Percentiles rank a stretch among this genome's conserved stretches.
Conservation (phyloP, 306 rosid species). For the Cucurbita argyrosperma region DNA sequence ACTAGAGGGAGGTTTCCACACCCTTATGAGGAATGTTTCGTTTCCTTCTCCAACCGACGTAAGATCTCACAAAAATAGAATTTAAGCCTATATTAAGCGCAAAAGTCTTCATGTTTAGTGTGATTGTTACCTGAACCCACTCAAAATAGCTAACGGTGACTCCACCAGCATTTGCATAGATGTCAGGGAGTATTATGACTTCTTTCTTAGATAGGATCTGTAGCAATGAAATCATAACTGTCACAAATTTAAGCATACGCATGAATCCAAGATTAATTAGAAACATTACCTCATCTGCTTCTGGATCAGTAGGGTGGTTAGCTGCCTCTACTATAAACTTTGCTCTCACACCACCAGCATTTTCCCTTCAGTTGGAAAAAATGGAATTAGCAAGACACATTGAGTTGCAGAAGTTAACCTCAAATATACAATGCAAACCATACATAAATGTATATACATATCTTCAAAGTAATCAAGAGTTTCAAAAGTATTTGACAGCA, state of each 20-base stretch:
- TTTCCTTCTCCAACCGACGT: no score
- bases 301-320: conserved; percentile 48
- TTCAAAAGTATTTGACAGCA: not conserved
- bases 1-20: no score
- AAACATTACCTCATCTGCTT: conserved; percentile 37
- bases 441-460: not conserved
- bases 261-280: not conserved
- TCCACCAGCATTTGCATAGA: conserved; percentile 44
- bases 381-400: not conserved
- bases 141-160: conserved; percentile 49
- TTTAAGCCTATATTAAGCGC: not conserved
- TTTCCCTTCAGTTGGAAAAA: conserved; percentile 23
- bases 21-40: no score
- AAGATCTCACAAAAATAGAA: not conserved
- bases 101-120: not conserved
- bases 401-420: not conserved
- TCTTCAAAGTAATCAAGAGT: not conserved
- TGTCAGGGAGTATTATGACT: conserved; percentile 34
- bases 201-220: conserved; percentile 50
- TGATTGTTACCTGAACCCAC: conserved; percentile 45
- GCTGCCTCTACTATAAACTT: conserved; percentile 49
- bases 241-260: not conserved
- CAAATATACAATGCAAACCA: not conserved
- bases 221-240: conserved; percentile 7
- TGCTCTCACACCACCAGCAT: conserved; percentile 38